These are phyloP conservation scores for Backusella macrospora DNA, from an alignment of 192 early-diverging fungal species.

Conservation along the genomic window DNA sequence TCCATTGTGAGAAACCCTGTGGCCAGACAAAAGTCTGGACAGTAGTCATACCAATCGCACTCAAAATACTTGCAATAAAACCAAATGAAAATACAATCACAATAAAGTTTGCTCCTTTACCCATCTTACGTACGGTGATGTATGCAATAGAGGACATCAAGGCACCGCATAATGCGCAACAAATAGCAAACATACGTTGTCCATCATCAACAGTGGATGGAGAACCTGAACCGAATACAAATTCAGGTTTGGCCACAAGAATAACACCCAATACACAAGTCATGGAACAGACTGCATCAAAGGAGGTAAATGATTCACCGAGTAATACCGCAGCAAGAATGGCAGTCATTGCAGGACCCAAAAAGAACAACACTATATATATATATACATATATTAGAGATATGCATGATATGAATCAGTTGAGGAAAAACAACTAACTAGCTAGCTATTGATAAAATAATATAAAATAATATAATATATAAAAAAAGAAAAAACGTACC, in stretches of 20 bases:
- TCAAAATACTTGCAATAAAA: conserved; percentile 54
- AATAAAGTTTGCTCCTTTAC: conserved; percentile 69
- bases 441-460: too few species aligned
- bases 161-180: conserved; percentile 58
- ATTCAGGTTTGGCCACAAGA: conserved; percentile 60
- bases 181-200: conserved; percentile 41
- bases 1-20: conserved; percentile 46
- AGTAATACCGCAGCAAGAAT: conserved; percentile 63
- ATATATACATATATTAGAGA: background rate
- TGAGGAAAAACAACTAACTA: too few species aligned
- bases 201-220: background rate
- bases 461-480: too few species aligned
- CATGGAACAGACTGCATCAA: conserved; percentile 56
- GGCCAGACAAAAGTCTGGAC: conserved; percentile 48
- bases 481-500: conserved; percentile 26
- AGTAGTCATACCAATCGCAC: conserved; percentile 43
- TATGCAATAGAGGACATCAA: conserved; percentile 66
- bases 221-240: conserved; percentile 34
- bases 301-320: conserved; percentile 60
- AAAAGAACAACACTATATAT: conserved; percentile 66
- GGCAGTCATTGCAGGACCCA: conserved; percentile 75
- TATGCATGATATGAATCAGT: too few species aligned
- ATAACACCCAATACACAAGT: conserved; percentile 65
- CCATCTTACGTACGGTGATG: conserved; percentile 71
- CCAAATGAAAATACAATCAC: conserved; percentile 83